Conservation (phyloP, 768 basidiomycete genomes). For the Postia placenta region DNA sequence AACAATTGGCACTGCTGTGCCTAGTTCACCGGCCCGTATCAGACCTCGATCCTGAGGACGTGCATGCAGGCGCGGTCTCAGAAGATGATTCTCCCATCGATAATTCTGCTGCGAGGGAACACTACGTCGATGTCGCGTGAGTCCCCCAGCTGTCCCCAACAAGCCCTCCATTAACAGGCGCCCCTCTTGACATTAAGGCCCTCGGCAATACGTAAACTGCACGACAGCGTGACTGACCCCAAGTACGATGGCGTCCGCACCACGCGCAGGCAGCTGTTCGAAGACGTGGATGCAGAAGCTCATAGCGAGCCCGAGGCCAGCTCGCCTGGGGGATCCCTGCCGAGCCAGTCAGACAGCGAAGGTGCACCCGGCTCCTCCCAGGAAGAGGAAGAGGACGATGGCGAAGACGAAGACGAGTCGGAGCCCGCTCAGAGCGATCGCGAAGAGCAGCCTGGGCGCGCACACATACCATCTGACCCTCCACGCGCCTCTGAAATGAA, state of each 20-base stretch:
- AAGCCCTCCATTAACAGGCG: constrained; percentile 1
- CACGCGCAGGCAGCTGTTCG: constrained; percentile 52
- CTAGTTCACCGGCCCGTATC: too few species aligned
- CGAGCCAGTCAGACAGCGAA: constrained; percentile 12
- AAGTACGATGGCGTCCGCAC: constrained; percentile 74
- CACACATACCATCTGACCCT: neutral
- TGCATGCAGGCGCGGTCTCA: constrained; percentile 39
- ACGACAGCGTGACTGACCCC: constrained; percentile 61
- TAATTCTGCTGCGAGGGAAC: constrained; percentile 46
- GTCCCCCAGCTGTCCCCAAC: constrained; percentile 17
- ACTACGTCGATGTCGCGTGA: constrained; percentile 85
- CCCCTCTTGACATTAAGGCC: constrained; percentile 35
- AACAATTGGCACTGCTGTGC: too few species aligned
- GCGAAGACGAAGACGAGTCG: constrained; percentile 18
- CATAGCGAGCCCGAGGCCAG: constrained; percentile 7
- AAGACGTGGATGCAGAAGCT: constrained; percentile 27
- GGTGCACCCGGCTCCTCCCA: constrained; percentile 9
- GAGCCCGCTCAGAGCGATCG: constrained; percentile 2
- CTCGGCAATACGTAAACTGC: constrained; percentile 60
- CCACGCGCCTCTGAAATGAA: neutral
- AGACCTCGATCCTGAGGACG: constrained; percentile 77
- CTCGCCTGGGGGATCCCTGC: neutral
- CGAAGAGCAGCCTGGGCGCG: constrained; percentile 7
- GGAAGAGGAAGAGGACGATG: constrained; percentile 15
- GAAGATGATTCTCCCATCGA: constrained; percentile 33